These are phyloP conservation scores for Saccharomyces pastorianus DNA, from an alignment of 1,139 yeast species.

Conservation along the genomic window DNA sequence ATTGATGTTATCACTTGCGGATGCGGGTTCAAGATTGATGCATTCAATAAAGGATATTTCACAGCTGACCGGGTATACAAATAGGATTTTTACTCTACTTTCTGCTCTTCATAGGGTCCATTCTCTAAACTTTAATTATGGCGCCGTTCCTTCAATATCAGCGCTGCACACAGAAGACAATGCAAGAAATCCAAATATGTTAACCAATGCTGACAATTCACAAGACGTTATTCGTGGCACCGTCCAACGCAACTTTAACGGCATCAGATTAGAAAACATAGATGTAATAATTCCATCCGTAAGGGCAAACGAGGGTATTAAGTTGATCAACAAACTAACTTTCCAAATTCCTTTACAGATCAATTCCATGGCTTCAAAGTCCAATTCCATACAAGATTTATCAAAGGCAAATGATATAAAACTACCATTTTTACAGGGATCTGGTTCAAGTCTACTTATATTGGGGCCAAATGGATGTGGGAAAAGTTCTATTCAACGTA, in stretches of 20 bases:
- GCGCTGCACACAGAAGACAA: background rate
- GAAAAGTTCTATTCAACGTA: constrained; percentile 76
- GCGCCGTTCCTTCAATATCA: constrained; percentile 30
- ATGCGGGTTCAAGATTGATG: constrained; percentile 95
- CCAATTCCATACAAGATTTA: constrained; percentile 21
- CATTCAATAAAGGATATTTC: constrained; percentile 91
- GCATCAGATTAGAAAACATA: constrained; percentile 73
- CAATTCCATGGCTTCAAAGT: constrained; percentile 19
- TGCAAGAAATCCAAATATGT: background rate
- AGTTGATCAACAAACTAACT: constrained; percentile 52
- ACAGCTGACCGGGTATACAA: constrained; percentile 84
- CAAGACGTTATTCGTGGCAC: constrained; percentile 54
- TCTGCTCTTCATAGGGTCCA: constrained; percentile 77
- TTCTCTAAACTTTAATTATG: constrained; percentile 58
- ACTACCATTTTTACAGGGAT: constrained; percentile 23
- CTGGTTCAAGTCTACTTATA: constrained; percentile 64
- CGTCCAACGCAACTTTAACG: constrained; percentile 68
- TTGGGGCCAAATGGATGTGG: constrained; percentile 89
- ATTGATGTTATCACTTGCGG: constrained; percentile 82
- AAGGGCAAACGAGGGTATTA: constrained; percentile 47
- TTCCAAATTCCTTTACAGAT: constrained; percentile 48
- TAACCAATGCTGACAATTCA: background rate
- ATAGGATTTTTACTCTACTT: constrained; percentile 69
- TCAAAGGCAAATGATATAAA: constrained; percentile 16
- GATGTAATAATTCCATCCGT: constrained; percentile 72